Percentiles rank a stretch among this genome's conserved stretches.
Conservation (phyloP, 2,329 filamentous ascomycete species). For the Microsporum canis region DNA sequence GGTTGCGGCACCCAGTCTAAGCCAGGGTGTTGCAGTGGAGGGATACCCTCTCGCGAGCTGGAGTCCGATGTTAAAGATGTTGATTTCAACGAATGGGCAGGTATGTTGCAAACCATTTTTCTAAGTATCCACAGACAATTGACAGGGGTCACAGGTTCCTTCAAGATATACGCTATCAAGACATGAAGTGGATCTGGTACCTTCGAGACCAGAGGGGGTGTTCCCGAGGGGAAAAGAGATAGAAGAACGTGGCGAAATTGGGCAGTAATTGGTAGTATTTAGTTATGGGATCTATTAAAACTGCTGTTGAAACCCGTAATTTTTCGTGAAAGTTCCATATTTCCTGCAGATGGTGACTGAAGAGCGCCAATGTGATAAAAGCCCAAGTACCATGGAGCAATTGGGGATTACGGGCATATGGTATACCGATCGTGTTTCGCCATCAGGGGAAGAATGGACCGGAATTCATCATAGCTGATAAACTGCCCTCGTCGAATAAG, state of each 20-base stretch:
- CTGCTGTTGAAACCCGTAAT: too few relatives aligned
- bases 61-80: conserved; percentile 16
- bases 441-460: too few relatives aligned
- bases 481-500: too few relatives aligned
- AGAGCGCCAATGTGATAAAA: too few relatives aligned
- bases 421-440: too few relatives aligned
- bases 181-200: conserved; percentile 26
- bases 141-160: conserved; percentile 29
- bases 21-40: conserved; percentile 6
- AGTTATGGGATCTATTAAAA: too few relatives aligned
- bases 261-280: not conserved
- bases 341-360: too few relatives aligned
- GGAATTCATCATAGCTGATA: too few relatives aligned
- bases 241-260: not conserved
- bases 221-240: not conserved
- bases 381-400: too few relatives aligned
- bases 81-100: conserved; percentile 43
- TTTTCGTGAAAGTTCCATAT: too few relatives aligned
- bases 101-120: conserved; percentile 25
- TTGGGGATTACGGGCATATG: too few relatives aligned
- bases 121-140: conserved; percentile 1
- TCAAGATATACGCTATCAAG: conserved; percentile 43
- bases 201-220: not conserved
- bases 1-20: conserved; percentile 13
- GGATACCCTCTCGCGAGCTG: not conserved